Base-by-base conservation (phyloP, 306 rosid genomes). In the Neltuma alba region DNA sequence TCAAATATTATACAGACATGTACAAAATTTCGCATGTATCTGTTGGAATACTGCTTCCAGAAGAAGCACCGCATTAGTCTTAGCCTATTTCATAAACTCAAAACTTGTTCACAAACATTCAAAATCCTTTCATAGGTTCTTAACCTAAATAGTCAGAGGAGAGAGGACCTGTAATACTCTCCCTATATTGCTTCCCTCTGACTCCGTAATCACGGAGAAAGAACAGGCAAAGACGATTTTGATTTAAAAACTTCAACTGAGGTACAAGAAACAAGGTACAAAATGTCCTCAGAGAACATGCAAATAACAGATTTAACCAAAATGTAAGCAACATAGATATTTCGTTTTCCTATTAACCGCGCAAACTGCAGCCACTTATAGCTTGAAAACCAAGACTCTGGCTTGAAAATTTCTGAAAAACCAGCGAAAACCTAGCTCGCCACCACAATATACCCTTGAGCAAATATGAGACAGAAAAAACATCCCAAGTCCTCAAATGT, bases 301-400 rank as follows among this genome's bases (percentile, higher is more conserved):
- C 87, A 77, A 83, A 71, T 12, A 76, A 81, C 48, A 78, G 66
- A 75, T 67, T 79, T 67, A 71, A 77, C 15, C 47, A 36, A 75
- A 75, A 79, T 65, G 80, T 13, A 66, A 57, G 41, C 76, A 52
- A 77, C 77, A 42, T 3, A 52, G 7, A 80, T 27, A 45, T 47
- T 21, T 63, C 48, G n/a, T 37, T 4, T 34, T 10, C 62, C 55
- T 14, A 6, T 34, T 33, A 61, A 72, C 57, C 25, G 27, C 14
- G 60, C 76, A 3, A 30, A 76, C 60, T 13, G 27, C 69, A 62
- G 13, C 69, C 33, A 52, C 60, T 64, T 15, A 44, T 40, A 57
- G 15, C 33, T 54, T 16, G 30, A 65, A 55, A 77, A n/a, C 54
- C 8, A 25, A 65, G 10, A 25, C 15, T 66, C 75, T 58, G 34